These are phyloP conservation scores for Castanopsis chinensis DNA, from an alignment of 306 rosid species.

Conservation along the genomic window DNA sequence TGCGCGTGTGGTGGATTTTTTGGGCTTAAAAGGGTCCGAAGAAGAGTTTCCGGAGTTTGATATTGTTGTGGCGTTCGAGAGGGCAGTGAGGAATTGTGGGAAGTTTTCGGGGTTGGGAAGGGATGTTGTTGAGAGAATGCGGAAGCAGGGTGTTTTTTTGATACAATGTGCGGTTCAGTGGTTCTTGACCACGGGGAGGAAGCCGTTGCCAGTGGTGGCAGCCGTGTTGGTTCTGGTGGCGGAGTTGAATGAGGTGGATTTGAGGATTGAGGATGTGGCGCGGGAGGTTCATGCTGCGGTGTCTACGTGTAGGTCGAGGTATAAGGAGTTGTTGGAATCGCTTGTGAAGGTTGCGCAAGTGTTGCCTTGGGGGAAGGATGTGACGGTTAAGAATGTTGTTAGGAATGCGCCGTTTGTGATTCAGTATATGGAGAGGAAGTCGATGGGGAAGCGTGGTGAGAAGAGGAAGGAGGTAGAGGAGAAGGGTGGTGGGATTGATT, in stretches of 20 bases:
- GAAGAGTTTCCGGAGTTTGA: conserved; percentile 60
- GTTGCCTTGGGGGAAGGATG: conserved; percentile 88
- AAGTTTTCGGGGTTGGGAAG: conserved; percentile 21
- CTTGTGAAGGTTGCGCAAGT: conserved; percentile 73
- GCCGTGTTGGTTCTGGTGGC: conserved; percentile 68
- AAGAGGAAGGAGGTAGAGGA: conserved; percentile 35
- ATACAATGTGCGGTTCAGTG: conserved; percentile 69
- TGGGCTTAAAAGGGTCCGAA: conserved; percentile 35
- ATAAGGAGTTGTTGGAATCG: conserved; percentile 56
- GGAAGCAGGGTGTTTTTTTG: conserved; percentile 63
- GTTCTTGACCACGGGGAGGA: conserved; percentile 73
- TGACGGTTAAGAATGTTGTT: conserved; percentile 54
- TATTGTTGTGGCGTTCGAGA: conserved; percentile 47
- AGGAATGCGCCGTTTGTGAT: conserved; percentile 62
- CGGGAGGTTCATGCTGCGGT: conserved; percentile 52
- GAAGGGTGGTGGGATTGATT: conserved; percentile 40
- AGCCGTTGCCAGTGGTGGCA: conserved; percentile 70
- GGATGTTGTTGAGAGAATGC: conserved; percentile 38
- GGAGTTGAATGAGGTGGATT: conserved; percentile 50
- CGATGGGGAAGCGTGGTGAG: conserved; percentile 40
- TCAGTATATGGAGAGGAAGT: conserved; percentile 73
- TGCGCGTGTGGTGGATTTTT: conserved; percentile 43
- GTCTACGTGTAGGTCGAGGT: conserved; percentile 57
- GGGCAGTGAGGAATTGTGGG: conserved; percentile 37
- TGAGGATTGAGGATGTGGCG: conserved; percentile 49